Evolutionary conservation across 345 rosid genomes (phyloP), one percentile per base, ranked within the genome.

Genomic region (Lagerstroemia speciosa): DNA sequence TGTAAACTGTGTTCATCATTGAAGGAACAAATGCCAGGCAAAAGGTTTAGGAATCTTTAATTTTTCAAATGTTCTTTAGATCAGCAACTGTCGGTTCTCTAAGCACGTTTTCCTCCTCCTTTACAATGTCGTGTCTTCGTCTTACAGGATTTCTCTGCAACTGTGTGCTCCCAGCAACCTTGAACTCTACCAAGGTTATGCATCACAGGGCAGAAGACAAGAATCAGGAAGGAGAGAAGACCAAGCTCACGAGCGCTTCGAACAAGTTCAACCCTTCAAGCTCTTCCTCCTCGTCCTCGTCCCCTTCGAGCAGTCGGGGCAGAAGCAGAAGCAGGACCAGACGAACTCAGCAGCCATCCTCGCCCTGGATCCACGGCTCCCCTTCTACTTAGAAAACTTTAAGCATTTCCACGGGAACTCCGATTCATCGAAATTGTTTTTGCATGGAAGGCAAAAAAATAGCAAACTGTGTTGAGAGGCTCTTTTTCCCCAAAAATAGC

Each of bases 141-240:
- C 12, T 27, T 68, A 67, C 58, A 91, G 98, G 98, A 8, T 91
- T 89, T 66, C 78, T 91, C 64, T 88, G 92, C 82, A 89, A 89
- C 64, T 94, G 98, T 80, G 92, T 94, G 70, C 96, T 94, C 78
- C 99, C 99, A 2, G 86, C 86, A n/a, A 85, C 83, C 57, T 70
- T 94, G 74, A 86, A 84, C 73, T 79, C 93, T 53, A 88, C 87
- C 0, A 94, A 75, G 78, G 77, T 91, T 43, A 48, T 81, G 58
- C 79, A 80, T 69, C 91, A 83, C 67, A 78, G 80, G 72, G 75
- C 80, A 31, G 91, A 88, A 76, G 96, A 84, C 10, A 88, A 88
- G 75, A 66, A 78, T 64, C 74, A 67, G 48, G 94, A 85, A 76
- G 83, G 40, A 68, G 98, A 87, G 72, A 80, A 81, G 85, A 82